Evolutionary conservation across 2,329 filamentous ascomycete species (phyloP).

Genomic region (Fusarium graminum): DNA sequence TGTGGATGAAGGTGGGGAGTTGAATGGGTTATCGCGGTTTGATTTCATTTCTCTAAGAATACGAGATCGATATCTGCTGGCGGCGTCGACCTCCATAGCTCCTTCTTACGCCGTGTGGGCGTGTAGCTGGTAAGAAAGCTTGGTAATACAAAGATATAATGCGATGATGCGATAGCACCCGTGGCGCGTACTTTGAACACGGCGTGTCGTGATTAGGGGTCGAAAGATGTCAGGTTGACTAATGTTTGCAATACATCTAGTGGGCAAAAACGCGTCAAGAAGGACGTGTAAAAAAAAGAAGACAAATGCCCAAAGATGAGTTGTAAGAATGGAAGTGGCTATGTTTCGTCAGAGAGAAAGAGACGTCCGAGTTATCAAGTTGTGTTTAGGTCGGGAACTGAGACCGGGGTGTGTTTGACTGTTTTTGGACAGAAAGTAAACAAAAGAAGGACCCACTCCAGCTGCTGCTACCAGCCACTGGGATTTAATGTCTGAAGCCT

Average conservation of each 20-base stretch:
- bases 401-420: slow-evolving; percentile 38
- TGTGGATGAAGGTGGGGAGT: slow-evolving; percentile 69
- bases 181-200: slow-evolving; percentile 39
- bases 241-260: slow-evolving; percentile 33
- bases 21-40: slow-evolving; percentile 68
- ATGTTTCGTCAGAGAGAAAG: slow-evolving; percentile 33
- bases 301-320: slow-evolving; percentile 19
- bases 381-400: slow-evolving; percentile 44
- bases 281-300: slow-evolving; percentile 31
- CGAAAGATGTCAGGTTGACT: slow-evolving; percentile 36
- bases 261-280: slow-evolving; percentile 28
- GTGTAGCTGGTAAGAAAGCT: slow-evolving; percentile 40
- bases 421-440: slow-evolving; percentile 55
- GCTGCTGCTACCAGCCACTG: slow-evolving; percentile 23
- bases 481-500: slow-evolving; percentile 7
- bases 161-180: slow-evolving; percentile 41
- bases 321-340: slow-evolving; percentile 28
- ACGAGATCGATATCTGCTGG: slow-evolving; percentile 61
- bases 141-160: slow-evolving; percentile 36
- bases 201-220: slow-evolving; percentile 27
- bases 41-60: slow-evolving; percentile 66
- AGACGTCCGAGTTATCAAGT: slow-evolving; percentile 36
- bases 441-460: slow-evolving; percentile 46
- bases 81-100: slow-evolving; percentile 59
- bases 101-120: slow-evolving; percentile 44